Percentiles rank a stretch among this genome's conserved stretches.
Evolutionary conservation across 441 rosid genomes (phyloP).

Genomic region (Croton setiger): DNA sequence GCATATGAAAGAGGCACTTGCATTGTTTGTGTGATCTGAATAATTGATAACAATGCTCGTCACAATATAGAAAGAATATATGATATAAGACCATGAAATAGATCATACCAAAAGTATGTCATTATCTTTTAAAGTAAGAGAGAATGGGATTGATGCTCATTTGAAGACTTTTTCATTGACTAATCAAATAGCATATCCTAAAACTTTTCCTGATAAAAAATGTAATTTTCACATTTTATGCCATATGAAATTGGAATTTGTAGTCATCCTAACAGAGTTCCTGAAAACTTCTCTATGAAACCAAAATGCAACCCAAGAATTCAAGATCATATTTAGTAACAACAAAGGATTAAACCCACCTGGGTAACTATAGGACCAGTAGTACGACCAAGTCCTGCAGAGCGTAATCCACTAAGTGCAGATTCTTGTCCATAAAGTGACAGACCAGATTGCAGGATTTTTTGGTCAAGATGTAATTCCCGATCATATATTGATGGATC

Average conservation of each 20-base stretch:
- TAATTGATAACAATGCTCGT: not conserved
- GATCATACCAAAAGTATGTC: not conserved
- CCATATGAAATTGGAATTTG: not conserved
- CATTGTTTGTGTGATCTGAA: conserved; percentile 50
- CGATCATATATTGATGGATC: conserved; percentile 41
- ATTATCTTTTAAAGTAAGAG: not conserved
- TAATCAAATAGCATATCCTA: not conserved
- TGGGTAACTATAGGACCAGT: conserved; percentile 48
- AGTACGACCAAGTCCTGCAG: conserved; percentile 38
- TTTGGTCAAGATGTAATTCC: conserved; percentile 37
- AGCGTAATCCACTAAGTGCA: conserved; percentile 33
- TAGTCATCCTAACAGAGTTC: too few species aligned
- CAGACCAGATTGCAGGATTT: too few species aligned
- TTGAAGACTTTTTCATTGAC: not conserved
- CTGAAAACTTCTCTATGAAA: not conserved
- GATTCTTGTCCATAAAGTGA: too few species aligned
- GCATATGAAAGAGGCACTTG: conserved; percentile 53
- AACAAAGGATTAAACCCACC: conserved; percentile 30
- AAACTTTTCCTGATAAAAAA: not conserved
- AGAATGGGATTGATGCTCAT: not conserved
- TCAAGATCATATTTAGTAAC: conserved; percentile 1
- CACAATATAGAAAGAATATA: not conserved
- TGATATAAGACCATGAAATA: not conserved
- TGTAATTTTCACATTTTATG: not conserved
- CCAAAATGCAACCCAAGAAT: not conserved